Conservation (phyloP, 1,284 basidiomycete species). For the Puccinia horiana region DNA sequence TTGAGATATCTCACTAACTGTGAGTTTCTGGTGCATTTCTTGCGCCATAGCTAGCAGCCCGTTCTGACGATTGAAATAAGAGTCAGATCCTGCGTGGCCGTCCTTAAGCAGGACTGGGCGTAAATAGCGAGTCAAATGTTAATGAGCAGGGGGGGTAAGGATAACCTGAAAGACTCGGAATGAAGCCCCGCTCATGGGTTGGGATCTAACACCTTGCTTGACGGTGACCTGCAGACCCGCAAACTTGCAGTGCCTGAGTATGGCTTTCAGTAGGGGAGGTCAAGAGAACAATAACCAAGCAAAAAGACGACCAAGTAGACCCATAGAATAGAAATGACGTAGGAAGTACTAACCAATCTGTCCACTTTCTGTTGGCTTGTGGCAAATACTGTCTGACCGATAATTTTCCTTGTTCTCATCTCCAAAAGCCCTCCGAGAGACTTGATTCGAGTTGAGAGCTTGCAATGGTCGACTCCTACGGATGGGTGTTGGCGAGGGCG, state of each 20-base stretch:
- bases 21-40: background rate
- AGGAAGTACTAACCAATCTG: constrained; percentile 16
- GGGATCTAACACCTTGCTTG: background rate
- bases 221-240: background rate
- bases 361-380: background rate
- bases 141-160: background rate
- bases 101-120: constrained; percentile 2
- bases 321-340: background rate
- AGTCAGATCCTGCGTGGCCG: background rate
- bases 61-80: constrained; percentile 1
- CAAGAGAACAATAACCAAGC: background rate
- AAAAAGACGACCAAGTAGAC: background rate
- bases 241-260: background rate
- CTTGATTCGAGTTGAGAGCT: constrained; percentile 23
- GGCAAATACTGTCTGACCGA: background rate
- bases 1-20: background rate
- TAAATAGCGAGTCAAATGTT: background rate
- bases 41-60: background rate
- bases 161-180: constrained; percentile 16
- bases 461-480: constrained; percentile 36
- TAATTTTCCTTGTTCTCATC: constrained; percentile 33
- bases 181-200: background rate
- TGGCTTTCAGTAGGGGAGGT: background rate
- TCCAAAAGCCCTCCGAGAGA: background rate
- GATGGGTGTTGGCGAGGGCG: constrained; percentile 31